A percentile compares a stretch with the other conserved stretches of the same genome.
phyloP scores from a whole-genome alignment of 1,284 basidiomycete genomes.

The Leccinum pallidistipes region DNA sequence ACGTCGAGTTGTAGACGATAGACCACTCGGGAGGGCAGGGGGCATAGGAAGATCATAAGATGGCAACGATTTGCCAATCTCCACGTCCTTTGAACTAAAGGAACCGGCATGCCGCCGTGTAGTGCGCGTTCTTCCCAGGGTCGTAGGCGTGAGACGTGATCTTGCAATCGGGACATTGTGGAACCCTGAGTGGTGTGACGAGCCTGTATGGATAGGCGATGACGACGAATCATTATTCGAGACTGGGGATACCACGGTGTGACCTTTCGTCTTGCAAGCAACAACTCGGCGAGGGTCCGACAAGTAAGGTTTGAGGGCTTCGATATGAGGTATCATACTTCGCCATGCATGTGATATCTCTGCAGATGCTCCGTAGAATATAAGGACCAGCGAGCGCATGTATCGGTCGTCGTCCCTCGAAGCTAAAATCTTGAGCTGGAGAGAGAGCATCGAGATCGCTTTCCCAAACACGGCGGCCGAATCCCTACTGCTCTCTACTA shows the following conservation, averaged over 20 bases:
- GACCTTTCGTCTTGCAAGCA: slow-evolving; percentile 27
- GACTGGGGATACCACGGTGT: slow-evolving; percentile 12
- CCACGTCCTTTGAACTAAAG: slow-evolving; percentile 89
- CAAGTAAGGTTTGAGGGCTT: slow-evolving; percentile 69
- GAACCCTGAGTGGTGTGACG: slow-evolving; percentile 28
- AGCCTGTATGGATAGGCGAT: slow-evolving; percentile 22
- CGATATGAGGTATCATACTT: slow-evolving; percentile 72
- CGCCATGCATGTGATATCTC: slow-evolving; percentile 91
- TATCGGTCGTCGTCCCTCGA: slow-evolving; percentile 84
- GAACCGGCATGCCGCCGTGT: slow-evolving; percentile 89
- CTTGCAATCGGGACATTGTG: slow-evolving; percentile 37
- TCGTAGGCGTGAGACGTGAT: slow-evolving; percentile 36
- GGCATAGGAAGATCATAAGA: slow-evolving; percentile 48
- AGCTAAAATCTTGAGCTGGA: slow-evolving; percentile 80
- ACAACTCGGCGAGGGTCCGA: slow-evolving; percentile 43
- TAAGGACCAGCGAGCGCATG: slow-evolving; percentile 84
- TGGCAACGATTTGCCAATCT: slow-evolving; percentile 81
- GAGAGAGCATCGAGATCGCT: slow-evolving; percentile 78
- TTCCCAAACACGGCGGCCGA: slow-evolving; percentile 86
- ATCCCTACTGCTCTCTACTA: slow-evolving; percentile 86
- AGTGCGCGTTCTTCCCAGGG: slow-evolving; percentile 40
- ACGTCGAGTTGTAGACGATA: slow-evolving; percentile 47
- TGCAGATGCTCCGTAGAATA: slow-evolving; percentile 87
- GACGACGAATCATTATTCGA: slow-evolving; percentile 20
- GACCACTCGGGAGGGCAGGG: slow-evolving; percentile 35